Percentiles rank a stretch among this genome's conserved stretches.
Conservation (phyloP, 2,329 filamentous ascomycete genomes). For the Penicillium corylophilum region DNA sequence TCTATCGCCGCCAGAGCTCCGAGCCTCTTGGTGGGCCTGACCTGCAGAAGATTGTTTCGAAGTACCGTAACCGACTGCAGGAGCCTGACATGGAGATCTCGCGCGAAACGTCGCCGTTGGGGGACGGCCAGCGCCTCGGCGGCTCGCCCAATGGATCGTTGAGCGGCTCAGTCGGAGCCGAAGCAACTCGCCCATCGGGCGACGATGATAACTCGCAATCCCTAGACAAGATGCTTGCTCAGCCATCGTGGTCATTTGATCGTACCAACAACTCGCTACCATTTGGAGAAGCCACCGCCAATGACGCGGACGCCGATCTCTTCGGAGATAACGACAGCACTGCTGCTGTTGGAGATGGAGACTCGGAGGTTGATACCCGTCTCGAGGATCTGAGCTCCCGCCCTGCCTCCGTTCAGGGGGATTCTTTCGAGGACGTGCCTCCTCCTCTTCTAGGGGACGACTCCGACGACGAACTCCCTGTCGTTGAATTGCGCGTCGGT, state of each 20-base stretch:
- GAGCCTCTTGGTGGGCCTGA: conserved; percentile 74
- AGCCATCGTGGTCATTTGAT: conserved; percentile 41
- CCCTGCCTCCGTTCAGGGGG: conserved; percentile 26
- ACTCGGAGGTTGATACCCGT: conserved; percentile 34
- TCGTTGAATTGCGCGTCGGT: conserved; percentile 42
- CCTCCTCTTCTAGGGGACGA: conserved; percentile 30
- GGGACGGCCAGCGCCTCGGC: conserved; percentile 86
- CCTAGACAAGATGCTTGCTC: conserved; percentile 22
- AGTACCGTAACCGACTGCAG: conserved; percentile 54
- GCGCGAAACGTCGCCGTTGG: conserved; percentile 56
- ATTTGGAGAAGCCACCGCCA: conserved; percentile 28
- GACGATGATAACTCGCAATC: conserved; percentile 30
- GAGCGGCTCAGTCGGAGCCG: conserved; percentile 78
- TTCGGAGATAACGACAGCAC: conserved; percentile 42
- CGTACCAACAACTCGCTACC: conserved; percentile 29
- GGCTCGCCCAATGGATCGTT: conserved; percentile 85
- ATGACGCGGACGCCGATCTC: conserved; percentile 31
- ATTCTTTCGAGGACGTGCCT: conserved; percentile 33
- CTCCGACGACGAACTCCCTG: conserved; percentile 41
- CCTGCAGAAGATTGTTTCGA: conserved; percentile 68
- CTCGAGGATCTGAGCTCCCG: conserved; percentile 30
- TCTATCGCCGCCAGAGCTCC: conserved; percentile 84
- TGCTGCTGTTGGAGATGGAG: conserved; percentile 39
- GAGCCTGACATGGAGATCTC: conserved; percentile 48
- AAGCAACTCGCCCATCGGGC: conserved; percentile 68